Percentiles rank a stretch among this genome's conserved stretches.
Evolutionary conservation across 306 rosid genomes (phyloP).

Genomic region (Hylodesmum podocarpum): DNA sequence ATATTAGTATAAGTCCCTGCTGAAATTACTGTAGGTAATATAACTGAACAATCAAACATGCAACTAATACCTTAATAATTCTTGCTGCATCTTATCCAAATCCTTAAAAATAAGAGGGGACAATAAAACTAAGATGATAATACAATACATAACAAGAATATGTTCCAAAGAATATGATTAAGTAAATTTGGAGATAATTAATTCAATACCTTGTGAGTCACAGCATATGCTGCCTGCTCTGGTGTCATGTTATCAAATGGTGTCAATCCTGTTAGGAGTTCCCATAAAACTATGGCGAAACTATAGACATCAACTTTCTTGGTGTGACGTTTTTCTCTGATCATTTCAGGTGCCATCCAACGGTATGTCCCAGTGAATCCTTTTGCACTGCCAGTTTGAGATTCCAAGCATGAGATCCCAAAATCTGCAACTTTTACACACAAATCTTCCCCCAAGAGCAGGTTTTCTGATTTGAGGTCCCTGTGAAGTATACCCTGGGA

Average conservation of each 20-base stretch:
- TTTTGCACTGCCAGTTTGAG: constrained; percentile 72
- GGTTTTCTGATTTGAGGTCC: constrained; percentile 94
- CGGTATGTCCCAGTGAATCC: constrained; percentile 97
- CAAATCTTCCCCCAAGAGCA: constrained; percentile 83
- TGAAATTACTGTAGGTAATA: not conserved
- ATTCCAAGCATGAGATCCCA: constrained; percentile 92
- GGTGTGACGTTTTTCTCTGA: constrained; percentile 81
- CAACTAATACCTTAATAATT: not conserved
- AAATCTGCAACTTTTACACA: constrained; percentile 95
- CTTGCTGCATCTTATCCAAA: not conserved
- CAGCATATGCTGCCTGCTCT: constrained; percentile 98
- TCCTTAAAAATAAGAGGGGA: not conserved
- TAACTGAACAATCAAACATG: not conserved
- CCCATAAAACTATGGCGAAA: constrained; percentile 95
- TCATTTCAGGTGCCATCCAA: constrained; percentile 99
- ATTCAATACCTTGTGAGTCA: constrained; percentile 74
- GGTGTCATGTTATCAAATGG: constrained; percentile 99
- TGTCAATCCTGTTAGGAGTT: constrained; percentile 81
- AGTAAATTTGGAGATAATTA: not conserved
- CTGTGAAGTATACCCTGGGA: constrained; percentile 90
- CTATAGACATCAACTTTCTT: constrained; percentile 97
- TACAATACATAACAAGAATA: not conserved
- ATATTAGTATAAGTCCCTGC: constrained; percentile 5
- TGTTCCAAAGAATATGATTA: not conserved
- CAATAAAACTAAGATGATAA: not conserved